Evolutionary conservation across 2,329 filamentous ascomycete species (phyloP).

Genomic region (Fusarium pseudograminearum): DNA sequence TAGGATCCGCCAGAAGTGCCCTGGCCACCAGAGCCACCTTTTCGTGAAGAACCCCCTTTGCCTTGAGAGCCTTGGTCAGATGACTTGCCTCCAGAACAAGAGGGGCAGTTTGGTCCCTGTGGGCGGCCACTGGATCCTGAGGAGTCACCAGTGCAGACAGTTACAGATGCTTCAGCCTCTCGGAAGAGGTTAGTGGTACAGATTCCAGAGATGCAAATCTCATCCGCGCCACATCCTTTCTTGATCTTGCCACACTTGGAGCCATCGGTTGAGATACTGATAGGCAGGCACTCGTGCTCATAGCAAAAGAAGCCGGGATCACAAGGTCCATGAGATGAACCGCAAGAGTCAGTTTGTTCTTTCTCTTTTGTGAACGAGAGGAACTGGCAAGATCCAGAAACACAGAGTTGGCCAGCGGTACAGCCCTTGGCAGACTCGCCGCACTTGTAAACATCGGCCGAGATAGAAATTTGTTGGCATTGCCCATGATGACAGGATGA

Average conservation of each 20-base stretch:
- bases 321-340: constrained; percentile 8
- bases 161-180: neutral
- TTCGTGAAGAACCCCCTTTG: neutral
- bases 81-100: neutral
- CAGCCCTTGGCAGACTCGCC: constrained; percentile 15
- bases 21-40: neutral
- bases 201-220: constrained; percentile 31
- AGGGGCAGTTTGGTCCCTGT: neutral
- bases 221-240: constrained; percentile 9
- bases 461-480: constrained; percentile 28
- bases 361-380: constrained; percentile 10
- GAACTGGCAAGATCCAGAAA: constrained; percentile 23
- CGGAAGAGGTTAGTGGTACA: constrained; percentile 14
- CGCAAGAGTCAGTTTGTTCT: constrained; percentile 6
- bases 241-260: constrained; percentile 19
- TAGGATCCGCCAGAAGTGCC: neutral
- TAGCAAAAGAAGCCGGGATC: constrained; percentile 22
- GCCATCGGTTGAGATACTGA: constrained; percentile 22
- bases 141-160: neutral
- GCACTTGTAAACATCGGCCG: constrained; percentile 26
- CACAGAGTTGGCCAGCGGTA: constrained; percentile 28
- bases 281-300: constrained; percentile 5
- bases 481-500: constrained; percentile 16
- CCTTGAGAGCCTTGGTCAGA: neutral
- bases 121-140: neutral